A percentile compares a stretch with the other conserved stretches of the same genome.
These are phyloP conservation scores for Dothideomycetes sp. DNA, from an alignment of 2,329 filamentous ascomycete species.

Conservation along the genomic window DNA sequence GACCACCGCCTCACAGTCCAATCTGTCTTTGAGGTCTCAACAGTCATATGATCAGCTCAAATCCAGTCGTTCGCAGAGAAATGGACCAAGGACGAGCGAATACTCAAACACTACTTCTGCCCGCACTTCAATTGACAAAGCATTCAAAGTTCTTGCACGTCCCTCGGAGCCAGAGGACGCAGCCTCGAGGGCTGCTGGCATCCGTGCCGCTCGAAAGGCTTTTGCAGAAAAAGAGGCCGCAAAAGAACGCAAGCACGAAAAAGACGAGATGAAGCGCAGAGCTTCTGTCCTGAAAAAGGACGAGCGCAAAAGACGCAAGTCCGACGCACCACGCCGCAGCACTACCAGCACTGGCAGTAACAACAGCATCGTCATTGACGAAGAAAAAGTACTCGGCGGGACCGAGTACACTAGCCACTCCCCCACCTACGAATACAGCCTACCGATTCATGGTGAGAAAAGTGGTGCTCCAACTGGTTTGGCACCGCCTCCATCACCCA, in stretches of 20 bases:
- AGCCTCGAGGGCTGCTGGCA: conserved; percentile 45
- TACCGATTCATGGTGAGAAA: conserved; percentile 23
- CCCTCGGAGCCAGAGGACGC: conserved; percentile 32
- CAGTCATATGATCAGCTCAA: conserved; percentile 13
- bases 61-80: conserved; percentile 35
- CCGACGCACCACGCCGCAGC: conserved; percentile 29
- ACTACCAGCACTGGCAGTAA: conserved; percentile 15
- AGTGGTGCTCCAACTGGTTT: conserved; percentile 24
- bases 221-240: conserved; percentile 52
- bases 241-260: conserved; percentile 46
- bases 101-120: conserved; percentile 42
- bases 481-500: conserved; percentile 11
- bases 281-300: conserved; percentile 38
- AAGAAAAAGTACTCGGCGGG: conserved; percentile 23
- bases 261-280: conserved; percentile 40
- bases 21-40: conserved; percentile 37
- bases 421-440: conserved; percentile 26
- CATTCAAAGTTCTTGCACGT: conserved; percentile 41
- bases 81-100: conserved; percentile 42
- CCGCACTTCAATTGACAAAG: conserved; percentile 48
- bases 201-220: conserved; percentile 47
- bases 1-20: conserved; percentile 43
- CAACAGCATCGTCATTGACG: conserved; percentile 6
- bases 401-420: conserved; percentile 31
- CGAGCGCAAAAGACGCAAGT: conserved; percentile 32